These are phyloP conservation scores for Botrytis sinoallii DNA, from an alignment of 2,329 filamentous ascomycete species.

Conservation along the genomic window DNA sequence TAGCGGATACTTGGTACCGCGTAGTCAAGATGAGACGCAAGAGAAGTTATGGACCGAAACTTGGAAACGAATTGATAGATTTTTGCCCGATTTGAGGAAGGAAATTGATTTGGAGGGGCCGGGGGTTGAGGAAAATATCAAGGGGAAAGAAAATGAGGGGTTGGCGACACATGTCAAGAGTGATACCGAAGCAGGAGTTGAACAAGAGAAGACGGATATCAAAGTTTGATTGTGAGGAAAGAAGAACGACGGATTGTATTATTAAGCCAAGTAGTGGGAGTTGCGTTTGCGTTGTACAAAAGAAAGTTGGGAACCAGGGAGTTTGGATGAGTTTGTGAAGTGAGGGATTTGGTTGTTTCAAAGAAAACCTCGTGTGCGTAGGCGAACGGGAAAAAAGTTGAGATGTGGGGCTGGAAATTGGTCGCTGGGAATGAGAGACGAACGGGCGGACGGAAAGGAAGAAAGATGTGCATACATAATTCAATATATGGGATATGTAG, in stretches of 20 bases:
- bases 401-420: neutral
- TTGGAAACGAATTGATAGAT: constrained; percentile 64
- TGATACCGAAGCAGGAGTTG: neutral
- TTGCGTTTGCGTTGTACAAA: neutral
- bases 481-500: neutral
- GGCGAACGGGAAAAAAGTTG: neutral
- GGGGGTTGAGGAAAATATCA: neutral
- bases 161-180: neutral
- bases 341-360: neutral
- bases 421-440: neutral
- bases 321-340: constrained; percentile 5
- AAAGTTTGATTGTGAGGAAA: neutral
- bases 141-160: neutral
- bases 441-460: neutral
- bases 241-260: neutral
- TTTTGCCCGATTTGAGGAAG: constrained; percentile 57
- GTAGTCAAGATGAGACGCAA: constrained; percentile 53
- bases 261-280: neutral
- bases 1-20: constrained; percentile 77
- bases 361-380: neutral
- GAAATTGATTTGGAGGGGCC: constrained; percentile 53
- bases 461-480: neutral
- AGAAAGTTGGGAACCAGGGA: neutral
- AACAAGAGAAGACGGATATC: neutral
- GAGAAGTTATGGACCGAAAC: constrained; percentile 60